A percentile compares a stretch with the other conserved stretches of the same genome.
Conservation (phyloP, 371 early-diverging fungal genomes). For the Mortierella sp. region DNA sequence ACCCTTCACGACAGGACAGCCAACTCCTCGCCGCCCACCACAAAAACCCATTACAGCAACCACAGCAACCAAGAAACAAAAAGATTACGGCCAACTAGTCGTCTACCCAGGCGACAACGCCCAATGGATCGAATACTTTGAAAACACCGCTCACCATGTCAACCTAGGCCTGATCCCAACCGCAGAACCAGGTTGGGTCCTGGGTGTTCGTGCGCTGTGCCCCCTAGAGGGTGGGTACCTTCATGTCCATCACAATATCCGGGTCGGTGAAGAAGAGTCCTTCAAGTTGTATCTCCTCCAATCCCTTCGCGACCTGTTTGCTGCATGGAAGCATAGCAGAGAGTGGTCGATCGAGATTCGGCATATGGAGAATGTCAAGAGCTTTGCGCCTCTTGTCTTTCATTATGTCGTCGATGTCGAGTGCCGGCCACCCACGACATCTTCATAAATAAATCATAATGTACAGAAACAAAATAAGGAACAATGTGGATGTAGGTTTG, state of each 20-base stretch:
- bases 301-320: constrained; percentile 28
- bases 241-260: constrained; percentile 60
- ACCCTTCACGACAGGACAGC: neutral
- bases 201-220: constrained; percentile 59
- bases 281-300: constrained; percentile 33
- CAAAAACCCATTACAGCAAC: neutral
- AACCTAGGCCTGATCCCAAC: constrained; percentile 62
- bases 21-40: neutral
- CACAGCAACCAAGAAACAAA: constrained; percentile 13
- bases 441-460: neutral
- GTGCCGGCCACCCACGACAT: constrained; percentile 30
- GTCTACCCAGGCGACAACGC: constrained; percentile 60
- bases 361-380: constrained; percentile 59
- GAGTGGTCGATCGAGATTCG: constrained; percentile 45
- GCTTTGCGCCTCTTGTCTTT: constrained; percentile 59
- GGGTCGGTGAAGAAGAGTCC: constrained; percentile 37
- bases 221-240: constrained; percentile 56
- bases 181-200: constrained; percentile 58
- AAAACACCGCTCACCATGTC: constrained; percentile 59
- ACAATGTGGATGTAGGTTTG: neutral
- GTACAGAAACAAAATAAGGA: neutral
- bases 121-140: constrained; percentile 49
- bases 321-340: constrained; percentile 21
- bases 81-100: constrained; percentile 31
- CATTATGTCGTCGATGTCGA: constrained; percentile 61